These are phyloP conservation scores for Fusarium abutilonis DNA, from an alignment of 2,329 filamentous ascomycete species.

Conservation along the genomic window DNA sequence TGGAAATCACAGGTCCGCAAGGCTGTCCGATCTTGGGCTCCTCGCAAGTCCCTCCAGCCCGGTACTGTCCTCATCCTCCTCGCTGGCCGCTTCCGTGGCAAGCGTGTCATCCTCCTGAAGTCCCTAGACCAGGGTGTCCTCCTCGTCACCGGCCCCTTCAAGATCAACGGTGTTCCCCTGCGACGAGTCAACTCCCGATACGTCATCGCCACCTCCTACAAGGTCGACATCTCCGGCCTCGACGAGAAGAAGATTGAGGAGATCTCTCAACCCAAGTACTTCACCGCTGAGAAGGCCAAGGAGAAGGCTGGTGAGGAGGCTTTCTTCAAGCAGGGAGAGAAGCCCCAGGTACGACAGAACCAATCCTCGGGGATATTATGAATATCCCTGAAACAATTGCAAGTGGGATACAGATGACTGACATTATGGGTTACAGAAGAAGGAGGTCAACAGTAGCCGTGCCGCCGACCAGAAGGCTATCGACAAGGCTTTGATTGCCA, in stretches of 20 bases:
- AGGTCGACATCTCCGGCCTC: conserved; percentile 84
- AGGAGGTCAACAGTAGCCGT: conserved; percentile 90
- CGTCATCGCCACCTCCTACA: conserved; percentile 89
- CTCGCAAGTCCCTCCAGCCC: conserved; percentile 89
- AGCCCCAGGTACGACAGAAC: conserved; percentile 79
- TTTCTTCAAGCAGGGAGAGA: conserved; percentile 99
- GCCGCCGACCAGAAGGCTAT: conserved; percentile 98
- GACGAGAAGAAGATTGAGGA: conserved; percentile 91
- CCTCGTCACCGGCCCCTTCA: conserved; percentile 99
- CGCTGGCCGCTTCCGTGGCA: conserved; percentile 99
- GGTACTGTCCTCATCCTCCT: conserved; percentile 98
- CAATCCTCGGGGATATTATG: not conserved
- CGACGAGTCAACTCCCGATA: conserved; percentile 93
- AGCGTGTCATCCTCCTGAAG: conserved; percentile 99
- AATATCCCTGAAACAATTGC: conserved; percentile 8
- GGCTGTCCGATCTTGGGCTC: conserved; percentile 85
- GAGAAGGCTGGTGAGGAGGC: conserved; percentile 98
- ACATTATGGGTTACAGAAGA: conserved; percentile 75
- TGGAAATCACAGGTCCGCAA: conserved; percentile 81
- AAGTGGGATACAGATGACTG: conserved; percentile 32
- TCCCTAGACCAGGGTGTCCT: conserved; percentile 96
- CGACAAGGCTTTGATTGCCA: conserved; percentile 94
- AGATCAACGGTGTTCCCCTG: conserved; percentile 99
- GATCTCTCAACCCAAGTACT: conserved; percentile 84
- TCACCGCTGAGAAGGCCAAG: conserved; percentile 92